Base-by-base conservation (phyloP, 2,329 filamentous ascomycete genomes). In the Periconia sp. region DNA sequence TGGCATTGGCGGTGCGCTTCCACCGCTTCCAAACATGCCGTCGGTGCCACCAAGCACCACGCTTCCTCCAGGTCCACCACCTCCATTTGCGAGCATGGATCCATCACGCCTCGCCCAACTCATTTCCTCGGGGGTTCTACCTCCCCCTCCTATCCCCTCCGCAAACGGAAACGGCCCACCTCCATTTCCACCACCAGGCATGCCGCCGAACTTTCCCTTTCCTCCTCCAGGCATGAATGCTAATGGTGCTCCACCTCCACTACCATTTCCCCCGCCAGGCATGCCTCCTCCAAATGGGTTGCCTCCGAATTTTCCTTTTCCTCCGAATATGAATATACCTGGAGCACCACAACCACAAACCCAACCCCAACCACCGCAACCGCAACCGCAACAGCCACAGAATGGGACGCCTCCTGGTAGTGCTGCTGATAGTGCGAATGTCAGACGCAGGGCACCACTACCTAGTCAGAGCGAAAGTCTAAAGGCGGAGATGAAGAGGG, bases 401-500 rank as follows among this genome's bases (percentile, higher is more conserved):
- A 56, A 71, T 45, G 70, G 67, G 10, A 65, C 48, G 8, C 39
- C 51, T 5, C 48, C 42, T 10, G 52, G 30, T 12, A 36, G 59
- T 16, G 68, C 59, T 16, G 48, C 31, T 30, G 43, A 43, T 4
- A 66, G 66, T 32, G 66, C 59, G 17, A 66, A 44, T 33, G 21
- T 40, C 6, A 78, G 87, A 46, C 78, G 75, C 54, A 74, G 85
- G 48, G 88, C 81, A 5, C 89, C 88, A 7, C 71, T 95, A 30
- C 90, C 90, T 0, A 92, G 88, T 64, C 90, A 95, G 70, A 84
- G 88, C 63, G 90, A 94, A 65, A 92, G 88, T 56, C 71, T 95
- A 56, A 82, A 85, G 56, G 83, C 86, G 68, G 88, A 92, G 69
- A 89, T 92, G 76, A 80, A 80, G 50, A 73, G 74, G 50, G 78